Base-by-base conservation (phyloP, 768 basidiomycete species). In the Lactarius sanguifluus region DNA sequence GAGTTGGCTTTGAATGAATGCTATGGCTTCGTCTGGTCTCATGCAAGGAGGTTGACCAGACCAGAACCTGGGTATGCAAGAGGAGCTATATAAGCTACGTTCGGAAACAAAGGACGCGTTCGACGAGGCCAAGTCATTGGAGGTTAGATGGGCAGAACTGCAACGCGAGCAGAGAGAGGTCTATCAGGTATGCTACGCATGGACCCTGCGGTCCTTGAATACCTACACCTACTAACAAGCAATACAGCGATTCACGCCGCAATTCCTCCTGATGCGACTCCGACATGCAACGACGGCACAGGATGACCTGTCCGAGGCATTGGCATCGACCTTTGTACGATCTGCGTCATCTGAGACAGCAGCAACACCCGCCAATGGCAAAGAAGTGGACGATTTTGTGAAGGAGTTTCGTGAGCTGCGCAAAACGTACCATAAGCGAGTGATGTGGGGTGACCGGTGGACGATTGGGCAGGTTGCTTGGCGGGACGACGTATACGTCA, bases 341-440 rank as follows among this genome's bases (percentile, higher is more conserved):
- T 81, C 82, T 10, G 73, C 79, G 8, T 72, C 77, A 23, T 69
- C 77, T 23, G 70, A 69, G 36, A 64, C 64, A 2, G 57, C 72
- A 16, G 60, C 68, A 15, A 60, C 66, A 0, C 43, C 58, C 8
- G 40, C 71, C 10, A 75, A 79, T 36, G 74, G 75, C 47, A 80
- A 80, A 70, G 91, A 91, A 40, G 83, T 95, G 28, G 95, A 97
- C 66, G 86, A 89, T 54, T 98, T 98, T 70, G 85, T 97, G 61
- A 87, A 81, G 71, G 87, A 93, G 71, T 97, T 96, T 79, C 92
- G 89, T 73, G 93, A 94, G 60, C 75, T 87, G 47, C 79, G 96
- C 70, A 96, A 93, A 78, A 82, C 83, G n/a, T 98, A 94, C 76
- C 96, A 98, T 76, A 97, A 96, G 77, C 82, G 96, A 20, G 88